Evolutionary conservation across 139 green algal genomes (phyloP), one percentile per base, ranked within the genome.

Genomic region (Chlamydomonas applanata): DNA sequence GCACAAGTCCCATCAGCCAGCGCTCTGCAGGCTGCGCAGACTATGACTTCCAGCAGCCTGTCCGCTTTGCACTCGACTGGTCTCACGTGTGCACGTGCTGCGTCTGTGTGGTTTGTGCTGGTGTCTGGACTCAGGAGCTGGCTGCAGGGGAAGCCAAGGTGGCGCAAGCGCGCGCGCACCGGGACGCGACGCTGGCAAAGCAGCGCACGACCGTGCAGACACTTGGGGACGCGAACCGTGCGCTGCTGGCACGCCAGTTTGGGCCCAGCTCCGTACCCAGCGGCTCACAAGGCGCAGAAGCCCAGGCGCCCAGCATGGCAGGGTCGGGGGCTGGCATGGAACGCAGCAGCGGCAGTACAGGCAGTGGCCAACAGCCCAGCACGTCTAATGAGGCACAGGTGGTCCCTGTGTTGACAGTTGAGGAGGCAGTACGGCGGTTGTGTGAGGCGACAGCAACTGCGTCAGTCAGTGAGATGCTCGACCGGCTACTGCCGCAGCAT

Each of bases 341-440:
- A 49, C 40, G 11, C 40, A 49, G 40, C 40, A 49, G 40, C 40
- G 7, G 11, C 11, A 49, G 40, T 11, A 7, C 40, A 49, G 40
- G 40, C n/a, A n/a, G n/a, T n/a, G n/a, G n/a, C n/a, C n/a, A 62
- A 9, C n/a, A 66, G n/a, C n/a, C 13, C 53, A 62, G 22, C 20
- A 33, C 20, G 35, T n/a, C n/a, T 24, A 62, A 9, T 11, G n/a
- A 66, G 30, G 24, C 59, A 66, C n/a, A 19, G 35, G n/a, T 30
- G 3, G 2, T 25, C 34, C 9, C 59, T 16, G 11, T 30, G 35
- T 11, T 74, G 46, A 80, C 73, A 19, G 83, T 74, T 63, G 74
- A 82, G 4, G 81, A 87, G 54, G 80, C 83, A 30, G 79, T 87
- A 40, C 65, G 74, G 32, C 68, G 72, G 61, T 78, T 89, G 71